Conservation (phyloP, 169 alveolate genomes). For the Eimeria mitis region DNA sequence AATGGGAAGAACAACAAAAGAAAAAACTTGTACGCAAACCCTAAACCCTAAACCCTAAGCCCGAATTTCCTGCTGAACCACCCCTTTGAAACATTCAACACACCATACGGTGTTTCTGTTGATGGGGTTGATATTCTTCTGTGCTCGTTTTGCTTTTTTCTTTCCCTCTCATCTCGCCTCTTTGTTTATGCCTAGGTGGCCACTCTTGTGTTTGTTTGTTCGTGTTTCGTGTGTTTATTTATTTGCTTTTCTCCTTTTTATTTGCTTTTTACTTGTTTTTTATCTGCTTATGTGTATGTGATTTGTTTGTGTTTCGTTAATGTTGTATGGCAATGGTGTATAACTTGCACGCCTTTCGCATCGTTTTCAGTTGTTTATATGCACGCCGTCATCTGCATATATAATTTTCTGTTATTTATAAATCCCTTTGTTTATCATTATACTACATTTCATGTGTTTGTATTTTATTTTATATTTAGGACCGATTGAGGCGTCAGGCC, state of each 20-base stretch:
- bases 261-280: not conserved
- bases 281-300: not conserved
- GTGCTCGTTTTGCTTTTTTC: not conserved
- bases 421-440: too few relatives aligned
- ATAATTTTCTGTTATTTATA: too few relatives aligned
- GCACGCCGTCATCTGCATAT: too few relatives aligned
- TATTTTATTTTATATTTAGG: slow-evolving; percentile 4
- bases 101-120: too few relatives aligned
- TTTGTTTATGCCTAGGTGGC: not conserved
- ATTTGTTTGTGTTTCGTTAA: not conserved
- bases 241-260: not conserved
- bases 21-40: slow-evolving; percentile 85
- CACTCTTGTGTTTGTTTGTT: too few relatives aligned
- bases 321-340: too few relatives aligned
- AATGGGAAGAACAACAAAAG: slow-evolving; percentile 93
- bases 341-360: too few relatives aligned
- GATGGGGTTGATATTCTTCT: not conserved
- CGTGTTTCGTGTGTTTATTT: too few relatives aligned
- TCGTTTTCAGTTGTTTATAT: too few relatives aligned
- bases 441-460: too few relatives aligned
- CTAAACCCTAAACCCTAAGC: slow-evolving; percentile 4
- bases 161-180: not conserved
- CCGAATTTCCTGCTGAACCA: too few relatives aligned
- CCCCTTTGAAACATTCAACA: too few relatives aligned
- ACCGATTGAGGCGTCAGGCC: slow-evolving; percentile 39